phyloP scores from a whole-genome alignment of 768 basidiomycete genomes.

The Boletus vermiculosoides region DNA sequence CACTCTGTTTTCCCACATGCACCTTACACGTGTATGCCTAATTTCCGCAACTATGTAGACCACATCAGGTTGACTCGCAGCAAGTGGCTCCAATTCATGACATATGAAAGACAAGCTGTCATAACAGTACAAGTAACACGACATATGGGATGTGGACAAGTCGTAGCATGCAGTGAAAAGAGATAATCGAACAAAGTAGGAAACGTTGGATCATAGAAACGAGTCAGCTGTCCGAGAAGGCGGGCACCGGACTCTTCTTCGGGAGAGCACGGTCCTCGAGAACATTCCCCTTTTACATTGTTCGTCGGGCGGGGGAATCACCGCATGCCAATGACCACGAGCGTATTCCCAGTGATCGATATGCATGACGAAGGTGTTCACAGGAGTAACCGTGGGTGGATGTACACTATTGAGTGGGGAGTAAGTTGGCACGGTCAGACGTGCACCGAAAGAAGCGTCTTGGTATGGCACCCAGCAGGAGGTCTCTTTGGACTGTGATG shows the following conservation, averaged over 20 bases:
- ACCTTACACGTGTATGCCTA: slow-evolving; percentile 12
- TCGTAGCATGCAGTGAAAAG: neutral
- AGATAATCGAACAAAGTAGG: neutral
- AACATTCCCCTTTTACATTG: slow-evolving; percentile 45
- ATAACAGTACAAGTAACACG: neutral
- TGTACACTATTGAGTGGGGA: slow-evolving; percentile 46
- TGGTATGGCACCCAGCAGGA: slow-evolving; percentile 53
- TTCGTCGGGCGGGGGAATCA: slow-evolving; percentile 46
- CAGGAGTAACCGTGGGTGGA: slow-evolving; percentile 40
- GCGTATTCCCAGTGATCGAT: slow-evolving; percentile 47
- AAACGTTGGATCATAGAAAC: neutral
- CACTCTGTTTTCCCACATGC: slow-evolving; percentile 14
- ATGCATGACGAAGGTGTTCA: slow-evolving; percentile 21
- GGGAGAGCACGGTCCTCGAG: slow-evolving; percentile 27
- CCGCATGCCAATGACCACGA: slow-evolving; percentile 54
- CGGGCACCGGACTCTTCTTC: slow-evolving; percentile 2
- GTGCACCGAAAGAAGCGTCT: slow-evolving; percentile 50
- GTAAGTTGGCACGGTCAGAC: slow-evolving; percentile 50
- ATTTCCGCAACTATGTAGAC: slow-evolving; percentile 14
- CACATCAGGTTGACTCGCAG: slow-evolving; percentile 6
- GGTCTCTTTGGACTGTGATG: slow-evolving; percentile 36
- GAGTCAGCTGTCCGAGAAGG: neutral
- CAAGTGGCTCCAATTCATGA: neutral
- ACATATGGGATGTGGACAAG: neutral
- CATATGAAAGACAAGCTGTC: neutral